Evolutionary conservation across 495 filamentous ascomycete genomes (phyloP), one percentile per base, ranked within the genome.

Genomic region (Penicillium parvum): DNA sequence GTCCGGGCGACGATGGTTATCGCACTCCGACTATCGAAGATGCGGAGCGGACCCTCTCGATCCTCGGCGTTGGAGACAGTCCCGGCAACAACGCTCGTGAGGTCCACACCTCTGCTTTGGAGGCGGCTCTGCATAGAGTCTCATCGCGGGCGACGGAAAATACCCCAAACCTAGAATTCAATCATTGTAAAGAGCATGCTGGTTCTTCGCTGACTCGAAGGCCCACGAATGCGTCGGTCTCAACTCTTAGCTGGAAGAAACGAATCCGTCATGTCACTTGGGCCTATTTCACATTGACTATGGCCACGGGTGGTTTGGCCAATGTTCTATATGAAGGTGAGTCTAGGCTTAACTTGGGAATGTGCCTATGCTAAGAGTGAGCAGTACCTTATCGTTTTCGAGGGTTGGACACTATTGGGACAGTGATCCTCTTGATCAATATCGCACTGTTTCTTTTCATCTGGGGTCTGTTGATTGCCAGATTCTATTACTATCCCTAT

Each of bases 301-400:
- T 90, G 86, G 87, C 88, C 3, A 92, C 88, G 0, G 88, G 88
- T 9, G 88, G 88, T 0, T 69, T 95, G 45, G 83, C 87, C 7
- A 92, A 90, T 65, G 84, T 88, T 8, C 56, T 92, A 38, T 75
- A 84, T 53, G 70, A 74, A 16, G 74, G 85, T 88, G 74, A 49
- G 40, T 32, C 28, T 18, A 11, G 7, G 7, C 1, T 37, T 4
- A 8, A 29, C 7, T 15, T 10, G 4, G 16, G 2, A 1, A 6
- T 40, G 20, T 19, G 20, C 12, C 32, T 32, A 22, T 38, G 15
- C 28, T 58, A 38, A 55, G 18, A 7, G 12, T 19, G 3, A 27
- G 32, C 53, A 86, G 83, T 88, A 21, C 83, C 86, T 1, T 90
- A 82, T 57, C 69, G 69, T 25, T 83, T 86, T 42, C 61, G 60